phyloP scores from a whole-genome alignment of 2,329 filamentous ascomycete genomes.

The Fusarium algeriense region DNA sequence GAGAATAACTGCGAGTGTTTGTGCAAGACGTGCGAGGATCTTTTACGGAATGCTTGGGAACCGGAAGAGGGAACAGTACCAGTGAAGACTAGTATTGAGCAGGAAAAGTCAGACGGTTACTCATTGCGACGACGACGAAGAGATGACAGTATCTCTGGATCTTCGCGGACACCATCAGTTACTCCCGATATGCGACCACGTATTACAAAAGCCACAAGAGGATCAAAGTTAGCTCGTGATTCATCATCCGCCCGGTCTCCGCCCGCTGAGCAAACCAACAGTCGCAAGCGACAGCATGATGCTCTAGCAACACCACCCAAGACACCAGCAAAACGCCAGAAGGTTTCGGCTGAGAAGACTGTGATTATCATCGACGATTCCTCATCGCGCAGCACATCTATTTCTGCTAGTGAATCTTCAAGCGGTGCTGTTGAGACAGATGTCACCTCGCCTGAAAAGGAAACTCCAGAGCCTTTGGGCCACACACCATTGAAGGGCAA shows the following conservation, averaged over 20 bases:
- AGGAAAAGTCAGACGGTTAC: conserved; percentile 62
- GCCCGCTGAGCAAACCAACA: conserved; percentile 43
- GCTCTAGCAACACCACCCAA: conserved; percentile 65
- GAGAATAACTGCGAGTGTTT: conserved; percentile 95
- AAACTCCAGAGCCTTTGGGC: conserved; percentile 56
- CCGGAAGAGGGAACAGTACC: conserved; percentile 61
- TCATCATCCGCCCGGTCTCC: conserved; percentile 50
- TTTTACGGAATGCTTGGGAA: conserved; percentile 85
- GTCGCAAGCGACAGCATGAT: conserved; percentile 57
- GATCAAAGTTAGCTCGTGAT: conserved; percentile 50
- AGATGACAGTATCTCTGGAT: conserved; percentile 62
- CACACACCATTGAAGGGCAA: conserved; percentile 45
- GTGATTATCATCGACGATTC: conserved; percentile 45
- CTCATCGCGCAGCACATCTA: conserved; percentile 56
- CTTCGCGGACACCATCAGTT: conserved; percentile 69
- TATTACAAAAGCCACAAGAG: conserved; percentile 57
- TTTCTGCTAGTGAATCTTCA: conserved; percentile 45
- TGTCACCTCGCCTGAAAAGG: conserved; percentile 64
- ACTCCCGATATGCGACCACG: conserved; percentile 67
- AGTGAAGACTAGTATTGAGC: conserved; percentile 67
- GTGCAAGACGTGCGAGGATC: conserved; percentile 86
- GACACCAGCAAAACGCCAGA: conserved; percentile 66
- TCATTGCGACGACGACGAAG: conserved; percentile 67
- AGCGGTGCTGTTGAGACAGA: conserved; percentile 55
- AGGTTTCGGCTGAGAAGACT: conserved; percentile 48